Evolutionary conservation across 2,329 filamentous ascomycete genomes (phyloP).

Genomic region (Sporothrix phasma): DNA sequence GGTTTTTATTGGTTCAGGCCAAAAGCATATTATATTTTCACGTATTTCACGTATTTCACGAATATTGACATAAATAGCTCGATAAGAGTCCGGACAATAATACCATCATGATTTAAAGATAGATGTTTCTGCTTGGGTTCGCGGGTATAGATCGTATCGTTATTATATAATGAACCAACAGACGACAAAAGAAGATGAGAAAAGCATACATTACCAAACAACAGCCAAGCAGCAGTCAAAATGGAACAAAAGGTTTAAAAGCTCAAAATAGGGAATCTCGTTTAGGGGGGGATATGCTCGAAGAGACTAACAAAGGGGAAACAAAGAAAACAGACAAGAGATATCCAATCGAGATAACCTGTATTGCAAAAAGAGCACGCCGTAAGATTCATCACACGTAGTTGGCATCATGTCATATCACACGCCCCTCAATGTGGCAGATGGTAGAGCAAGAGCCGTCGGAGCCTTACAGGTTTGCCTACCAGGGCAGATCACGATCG

Average conservation of each 20-base stretch:
- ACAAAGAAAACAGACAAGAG: neutral
- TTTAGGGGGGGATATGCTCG: no score
- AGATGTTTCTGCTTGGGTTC: neutral
- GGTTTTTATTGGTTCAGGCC: neutral
- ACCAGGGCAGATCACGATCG: slow-evolving; percentile 43
- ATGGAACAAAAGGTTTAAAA: neutral
- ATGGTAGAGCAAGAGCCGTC: neutral
- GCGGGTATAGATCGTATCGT: slow-evolving; percentile 1
- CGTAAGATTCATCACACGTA: neutral
- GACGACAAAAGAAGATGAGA: neutral
- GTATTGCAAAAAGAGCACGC: neutral
- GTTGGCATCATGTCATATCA: neutral
- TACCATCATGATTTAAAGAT: neutral
- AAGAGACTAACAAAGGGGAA: neutral
- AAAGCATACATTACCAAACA: no score
- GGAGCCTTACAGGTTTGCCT: slow-evolving; percentile 25
- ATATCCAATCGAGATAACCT: neutral
- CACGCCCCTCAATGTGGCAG: neutral
- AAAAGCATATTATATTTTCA: neutral
- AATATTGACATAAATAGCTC: neutral
- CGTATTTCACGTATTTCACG: neutral
- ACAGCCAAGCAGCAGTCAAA: neutral
- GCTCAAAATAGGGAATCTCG: neutral
- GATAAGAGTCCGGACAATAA: no score
- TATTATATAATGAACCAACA: neutral